Percentiles rank a stretch among this genome's conserved stretches.
phyloP scores from a whole-genome alignment of 768 basidiomycete species.

The Gyrodon lividus region DNA sequence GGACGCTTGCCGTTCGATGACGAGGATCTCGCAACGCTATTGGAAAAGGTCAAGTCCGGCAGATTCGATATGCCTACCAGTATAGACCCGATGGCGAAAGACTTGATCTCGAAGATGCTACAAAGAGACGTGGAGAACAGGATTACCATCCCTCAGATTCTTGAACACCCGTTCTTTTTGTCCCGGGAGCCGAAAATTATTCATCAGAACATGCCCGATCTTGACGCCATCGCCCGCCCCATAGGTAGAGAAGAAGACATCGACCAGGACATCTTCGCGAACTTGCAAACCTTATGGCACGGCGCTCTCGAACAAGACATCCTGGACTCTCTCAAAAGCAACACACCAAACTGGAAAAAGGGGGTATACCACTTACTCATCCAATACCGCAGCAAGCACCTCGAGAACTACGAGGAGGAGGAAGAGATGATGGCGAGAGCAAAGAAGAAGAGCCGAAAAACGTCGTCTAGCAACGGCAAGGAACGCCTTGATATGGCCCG shows the following conservation, averaged over 20 bases:
- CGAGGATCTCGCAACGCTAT: constrained; percentile 72
- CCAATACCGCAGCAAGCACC: constrained; percentile 72
- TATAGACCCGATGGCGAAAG: constrained; percentile 67
- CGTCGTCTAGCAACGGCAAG: constrained; percentile 31
- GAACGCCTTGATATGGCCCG: constrained; percentile 17
- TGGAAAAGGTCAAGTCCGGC: constrained; percentile 78
- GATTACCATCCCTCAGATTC: constrained; percentile 81
- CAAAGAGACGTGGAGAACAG: constrained; percentile 68
- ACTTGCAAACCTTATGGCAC: constrained; percentile 91
- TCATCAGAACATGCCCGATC: constrained; percentile 48
- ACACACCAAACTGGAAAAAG: constrained; percentile 89
- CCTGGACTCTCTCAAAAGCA: constrained; percentile 59
- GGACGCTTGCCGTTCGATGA: constrained; percentile 93
- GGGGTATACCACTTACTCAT: constrained; percentile 91
- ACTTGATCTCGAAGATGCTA: constrained; percentile 81
- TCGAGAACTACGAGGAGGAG: constrained; percentile 75
- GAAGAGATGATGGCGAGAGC: constrained; percentile 44
- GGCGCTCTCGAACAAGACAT: constrained; percentile 74
- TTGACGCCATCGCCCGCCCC: constrained; percentile 70
- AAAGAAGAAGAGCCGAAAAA: constrained; percentile 37
- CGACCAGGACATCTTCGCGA: constrained; percentile 87
- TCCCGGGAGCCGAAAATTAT: constrained; percentile 48
- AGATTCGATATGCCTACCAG: constrained; percentile 70
- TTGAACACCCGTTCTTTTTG: constrained; percentile 76
- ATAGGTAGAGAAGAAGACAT: constrained; percentile 63